These are phyloP conservation scores for Sesbania bispinosa DNA, from an alignment of 306 rosid species.

Conservation along the genomic window DNA sequence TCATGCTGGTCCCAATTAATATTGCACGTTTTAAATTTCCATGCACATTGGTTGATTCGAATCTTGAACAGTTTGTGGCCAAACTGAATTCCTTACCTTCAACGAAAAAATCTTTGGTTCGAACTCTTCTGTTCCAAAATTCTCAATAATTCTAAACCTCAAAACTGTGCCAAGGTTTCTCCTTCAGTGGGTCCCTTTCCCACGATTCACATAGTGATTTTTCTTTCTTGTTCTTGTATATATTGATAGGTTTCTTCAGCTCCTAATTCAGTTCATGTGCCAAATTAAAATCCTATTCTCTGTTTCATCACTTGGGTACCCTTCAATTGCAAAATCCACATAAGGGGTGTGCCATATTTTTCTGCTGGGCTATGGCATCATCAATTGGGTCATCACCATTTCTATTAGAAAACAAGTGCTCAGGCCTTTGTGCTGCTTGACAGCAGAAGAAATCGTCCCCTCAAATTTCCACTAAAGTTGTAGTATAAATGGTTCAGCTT, in stretches of 20 bases:
- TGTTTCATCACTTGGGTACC: not conserved
- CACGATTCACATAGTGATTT: not conserved
- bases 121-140: not conserved
- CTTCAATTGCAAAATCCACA: not conserved
- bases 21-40: slow-evolving; percentile 18
- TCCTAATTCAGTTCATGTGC: too few species aligned
- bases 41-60: not conserved
- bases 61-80: not conserved
- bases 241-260: not conserved
- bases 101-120: not conserved
- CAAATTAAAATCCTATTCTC: too few species aligned
- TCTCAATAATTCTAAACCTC: not conserved
- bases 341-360: too few species aligned
- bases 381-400: slow-evolving; percentile 42
- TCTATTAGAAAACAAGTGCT: slow-evolving; percentile 33
- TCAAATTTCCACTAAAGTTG: too few species aligned
- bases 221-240: not conserved
- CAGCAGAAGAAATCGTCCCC: slow-evolving; percentile 10
- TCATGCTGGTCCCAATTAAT: slow-evolving; percentile 2
- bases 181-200: not conserved
- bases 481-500: too few species aligned
- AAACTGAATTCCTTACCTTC: not conserved
- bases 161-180: not conserved
- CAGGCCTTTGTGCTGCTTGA: slow-evolving; percentile 33
- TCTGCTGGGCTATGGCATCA: slow-evolving; percentile 45